Conservation (phyloP, 1,284 basidiomycete species). For the Leucoagaricus sp. region DNA sequence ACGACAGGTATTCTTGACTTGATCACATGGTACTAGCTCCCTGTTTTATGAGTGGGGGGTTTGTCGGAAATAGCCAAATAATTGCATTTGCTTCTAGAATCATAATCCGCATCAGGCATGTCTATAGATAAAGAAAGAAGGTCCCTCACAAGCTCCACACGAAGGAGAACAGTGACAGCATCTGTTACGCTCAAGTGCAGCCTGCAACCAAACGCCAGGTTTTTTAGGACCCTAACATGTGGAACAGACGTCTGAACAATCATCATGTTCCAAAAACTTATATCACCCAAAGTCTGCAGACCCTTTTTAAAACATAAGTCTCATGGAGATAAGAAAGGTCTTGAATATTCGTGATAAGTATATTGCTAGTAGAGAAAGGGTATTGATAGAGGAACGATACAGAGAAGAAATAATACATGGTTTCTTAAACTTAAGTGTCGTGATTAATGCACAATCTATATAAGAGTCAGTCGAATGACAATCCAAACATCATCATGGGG, state of each 20-base stretch:
- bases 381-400: conserved; percentile 12
- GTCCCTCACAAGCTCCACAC: neutral
- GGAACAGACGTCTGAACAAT: neutral
- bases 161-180: neutral
- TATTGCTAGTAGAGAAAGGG: conserved; percentile 9
- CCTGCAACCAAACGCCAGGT: neutral
- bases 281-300: neutral
- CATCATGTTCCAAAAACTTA: neutral
- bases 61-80: conserved; percentile 2
- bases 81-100: conserved; percentile 9
- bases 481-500: neutral
- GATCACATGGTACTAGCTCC: conserved; percentile 9
- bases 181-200: neutral
- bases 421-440: conserved; percentile 9
- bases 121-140: neutral
- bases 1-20: neutral
- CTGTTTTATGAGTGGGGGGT: neutral
- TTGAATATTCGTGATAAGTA: conserved; percentile 1
- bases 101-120: conserved; percentile 1
- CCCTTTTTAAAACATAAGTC: neutral
- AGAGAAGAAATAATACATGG: conserved; percentile 13
- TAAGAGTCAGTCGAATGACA: conserved; percentile 9
- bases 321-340: neutral
- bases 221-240: neutral
- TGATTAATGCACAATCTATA: conserved; percentile 17